Base-by-base conservation (phyloP, 106 monocot genomes). In the Triglochin maritima region DNA sequence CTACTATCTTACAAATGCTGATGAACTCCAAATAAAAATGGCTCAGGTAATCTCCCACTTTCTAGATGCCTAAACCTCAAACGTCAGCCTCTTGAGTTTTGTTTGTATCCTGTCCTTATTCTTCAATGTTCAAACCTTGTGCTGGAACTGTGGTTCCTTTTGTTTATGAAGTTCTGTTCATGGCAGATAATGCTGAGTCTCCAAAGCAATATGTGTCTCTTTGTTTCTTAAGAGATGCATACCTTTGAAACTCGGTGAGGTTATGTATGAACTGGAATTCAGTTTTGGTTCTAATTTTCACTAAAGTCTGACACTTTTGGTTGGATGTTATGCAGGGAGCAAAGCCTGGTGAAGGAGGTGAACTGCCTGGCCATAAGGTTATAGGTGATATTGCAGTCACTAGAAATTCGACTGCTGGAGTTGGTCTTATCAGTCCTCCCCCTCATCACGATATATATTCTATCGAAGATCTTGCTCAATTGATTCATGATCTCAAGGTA, bases 311-410 rank as follows among this genome's bases (percentile, higher is more conserved):
- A 66, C 9, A 13, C 9, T 17, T 41, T 42, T 53, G 17, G 4
- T 64, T 9, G 2, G 10, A 52, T 41, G 6, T 49, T 57, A 44
- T 67, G 68, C 74, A 98, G 92, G 98, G 98, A 43, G 98, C 98
- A 41, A 98, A 98, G 80, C 98, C 98, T 65, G 98, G 98, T 78
- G 98, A 98, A 89, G 98, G 98, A 62, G 98, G 98, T 69, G 98
- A 98, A 70, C 82, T 98, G 68, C 98, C 98, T 53, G 98, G 98
- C 15, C 88, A 92, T 78, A 92, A 98, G 77, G 98, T 98, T 71
- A 84, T 92, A 56, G 98, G 82, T 80, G 98, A 98, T 65, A 98
- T 98, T 77, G 98, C 98, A 6, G 81, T 88, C 59, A 98, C 98
- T 64, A 92, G 98, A 57, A 88, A 98, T 74, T 98, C 98, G 47